These are phyloP conservation scores for Yueomyces sp. DNA, from an alignment of 1,139 yeast species.

Conservation along the genomic window DNA sequence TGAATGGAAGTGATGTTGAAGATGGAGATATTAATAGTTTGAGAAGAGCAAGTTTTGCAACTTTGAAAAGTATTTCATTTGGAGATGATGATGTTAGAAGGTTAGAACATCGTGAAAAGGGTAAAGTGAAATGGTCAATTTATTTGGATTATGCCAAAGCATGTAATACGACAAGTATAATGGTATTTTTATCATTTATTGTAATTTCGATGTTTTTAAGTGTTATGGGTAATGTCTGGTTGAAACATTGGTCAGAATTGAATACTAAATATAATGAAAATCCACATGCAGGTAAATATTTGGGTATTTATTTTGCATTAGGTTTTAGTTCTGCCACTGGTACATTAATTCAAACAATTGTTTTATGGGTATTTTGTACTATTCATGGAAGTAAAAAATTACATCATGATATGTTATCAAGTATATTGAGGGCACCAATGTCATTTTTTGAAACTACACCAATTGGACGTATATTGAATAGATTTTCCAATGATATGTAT, in stretches of 20 bases:
- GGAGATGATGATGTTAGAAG: conserved; percentile 38
- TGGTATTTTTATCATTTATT: conserved; percentile 39
- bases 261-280: conserved; percentile 59
- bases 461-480: conserved; percentile 81
- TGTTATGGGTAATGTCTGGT: conserved; percentile 71
- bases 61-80: conserved; percentile 32
- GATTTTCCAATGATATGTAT: conserved; percentile 89
- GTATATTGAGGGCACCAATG: conserved; percentile 92
- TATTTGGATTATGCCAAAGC: conserved; percentile 78
- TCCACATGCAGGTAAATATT: conserved; percentile 55
- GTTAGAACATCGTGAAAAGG: conserved; percentile 80
- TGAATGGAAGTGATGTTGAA: background rate
- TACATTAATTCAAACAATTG: conserved; percentile 51
- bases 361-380: conserved; percentile 75
- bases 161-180: conserved; percentile 64
- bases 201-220: conserved; percentile 47
- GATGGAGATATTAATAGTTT: conserved; percentile 30
- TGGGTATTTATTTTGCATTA: conserved; percentile 62
- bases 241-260: conserved; percentile 93
- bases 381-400: conserved; percentile 69
- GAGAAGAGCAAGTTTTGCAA: conserved; percentile 60
- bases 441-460: conserved; percentile 96
- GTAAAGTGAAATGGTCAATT: conserved; percentile 85
- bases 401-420: conserved; percentile 66
- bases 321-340: conserved; percentile 60